Base-by-base conservation (phyloP, 805 yeast genomes). In the Candida sphagnicola region DNA sequence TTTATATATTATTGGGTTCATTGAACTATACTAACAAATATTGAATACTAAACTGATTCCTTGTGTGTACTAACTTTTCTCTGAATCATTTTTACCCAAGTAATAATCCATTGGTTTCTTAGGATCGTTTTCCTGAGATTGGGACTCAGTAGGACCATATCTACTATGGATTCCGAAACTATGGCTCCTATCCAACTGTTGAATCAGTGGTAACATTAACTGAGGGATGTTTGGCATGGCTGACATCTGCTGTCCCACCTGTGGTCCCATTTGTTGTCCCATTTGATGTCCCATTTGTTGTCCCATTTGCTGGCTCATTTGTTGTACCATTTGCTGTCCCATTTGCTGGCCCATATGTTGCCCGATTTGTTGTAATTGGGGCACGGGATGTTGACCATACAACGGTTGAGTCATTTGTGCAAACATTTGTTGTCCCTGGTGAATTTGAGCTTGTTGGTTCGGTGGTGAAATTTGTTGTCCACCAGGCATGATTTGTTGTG, bases 171-270 rank as follows among this genome's bases (percentile, higher is more conserved):
- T 23, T 8, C 35, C 35, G 18, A 33, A 33, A n/a, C 28, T 23
- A 33, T n/a, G 36, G 34, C 11, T 35, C 38, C 28, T 37, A 41
- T 39, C 42, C 29, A 39, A 35, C 30, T 34, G 36, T 13, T 39
- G 38, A 5, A 39, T 39, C 42, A 39, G 42, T 8, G 42, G 42
- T 14, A 40, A 40, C 18, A 31, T 37, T 15, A 23, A 24, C 21
- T 23, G 38, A 18, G 23, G 41, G 10, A 17, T 29, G 10, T 13
- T 13, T 12, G 29, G 28, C 8, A 21, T 16, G 5, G 34, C 16
- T 31, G n/a, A n/a, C n/a, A n/a, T n/a, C n/a, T n/a, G n/a, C n/a
- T n/a, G n/a, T n/a, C n/a, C n/a, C n/a, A n/a, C n/a, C n/a, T n/a
- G n/a, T n/a, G n/a, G n/a, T n/a, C n/a, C n/a, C n/a, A n/a, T n/a